Evolutionary conservation across 192 early-diverging fungal genomes (phyloP).

Genomic region (Coemansia sp.): DNA sequence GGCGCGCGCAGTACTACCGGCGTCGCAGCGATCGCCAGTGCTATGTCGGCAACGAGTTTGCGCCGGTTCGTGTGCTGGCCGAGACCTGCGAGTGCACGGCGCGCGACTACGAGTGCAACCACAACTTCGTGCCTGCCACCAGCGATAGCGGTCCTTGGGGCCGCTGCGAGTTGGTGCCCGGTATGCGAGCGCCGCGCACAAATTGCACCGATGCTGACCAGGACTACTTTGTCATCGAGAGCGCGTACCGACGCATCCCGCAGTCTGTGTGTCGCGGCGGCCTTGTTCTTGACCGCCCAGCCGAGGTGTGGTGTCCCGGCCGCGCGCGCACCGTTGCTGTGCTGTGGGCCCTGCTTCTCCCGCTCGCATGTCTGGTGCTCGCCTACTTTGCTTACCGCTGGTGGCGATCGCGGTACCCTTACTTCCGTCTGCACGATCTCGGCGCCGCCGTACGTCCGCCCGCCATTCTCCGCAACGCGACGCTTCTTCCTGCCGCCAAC

Average conservation of each 20-base stretch:
- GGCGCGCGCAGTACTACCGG: constrained; percentile 70
- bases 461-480: constrained; percentile 12
- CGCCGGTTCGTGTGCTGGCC: constrained; percentile 57
- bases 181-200: constrained; percentile 57
- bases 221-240: constrained; percentile 70
- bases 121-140: constrained; percentile 70
- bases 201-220: constrained; percentile 57
- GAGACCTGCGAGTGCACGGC: constrained; percentile 73
- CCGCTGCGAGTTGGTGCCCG: constrained; percentile 66
- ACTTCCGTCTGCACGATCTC: constrained; percentile 49
- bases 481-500: constrained; percentile 8
- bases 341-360: constrained; percentile 42
- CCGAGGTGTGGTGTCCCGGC: constrained; percentile 69
- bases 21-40: constrained; percentile 68
- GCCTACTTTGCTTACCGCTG: constrained; percentile 42
- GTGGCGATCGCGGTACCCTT: constrained; percentile 47
- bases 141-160: constrained; percentile 23
- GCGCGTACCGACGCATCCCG: constrained; percentile 86
- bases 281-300: constrained; percentile 55
- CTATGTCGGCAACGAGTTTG: constrained; percentile 71
- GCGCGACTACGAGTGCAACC: constrained; percentile 89
- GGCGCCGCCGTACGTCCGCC: constrained; percentile 33
- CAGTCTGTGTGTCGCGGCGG: constrained; percentile 82
- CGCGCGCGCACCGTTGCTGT: constrained; percentile 49
- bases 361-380: constrained; percentile 28